These are phyloP conservation scores for Tuber magnatum DNA, from an alignment of 495 filamentous ascomycete genomes.

Conservation along the genomic window DNA sequence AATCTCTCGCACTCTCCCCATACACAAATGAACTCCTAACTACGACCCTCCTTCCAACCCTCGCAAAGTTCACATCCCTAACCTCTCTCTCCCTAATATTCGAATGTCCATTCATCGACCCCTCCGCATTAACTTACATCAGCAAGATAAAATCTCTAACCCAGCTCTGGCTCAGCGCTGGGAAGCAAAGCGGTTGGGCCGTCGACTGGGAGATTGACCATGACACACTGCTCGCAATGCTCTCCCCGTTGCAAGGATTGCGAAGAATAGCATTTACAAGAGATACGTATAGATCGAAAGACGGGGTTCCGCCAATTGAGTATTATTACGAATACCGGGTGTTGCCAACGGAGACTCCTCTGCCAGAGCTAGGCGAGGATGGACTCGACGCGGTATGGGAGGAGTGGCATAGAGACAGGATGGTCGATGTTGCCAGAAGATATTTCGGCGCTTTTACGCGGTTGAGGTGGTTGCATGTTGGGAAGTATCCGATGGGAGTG, in stretches of 20 bases:
- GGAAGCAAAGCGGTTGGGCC: background rate
- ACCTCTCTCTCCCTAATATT: slow-evolving; percentile 10
- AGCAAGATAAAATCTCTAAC: slow-evolving; percentile 8
- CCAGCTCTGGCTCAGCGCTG: slow-evolving; percentile 14
- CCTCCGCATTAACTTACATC: slow-evolving; percentile 3
- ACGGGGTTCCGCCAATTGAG: background rate
- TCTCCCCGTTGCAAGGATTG: slow-evolving; percentile 1
- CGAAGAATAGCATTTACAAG: slow-evolving; percentile 9
- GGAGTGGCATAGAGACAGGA: slow-evolving; percentile 8
- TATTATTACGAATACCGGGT: slow-evolving; percentile 6
- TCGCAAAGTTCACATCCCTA: slow-evolving; percentile 4
- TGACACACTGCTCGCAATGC: slow-evolving; percentile 2
- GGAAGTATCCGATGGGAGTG: background rate
- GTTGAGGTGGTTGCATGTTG: background rate
- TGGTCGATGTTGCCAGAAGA: background rate
- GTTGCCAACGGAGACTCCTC: background rate
- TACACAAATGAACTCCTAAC: slow-evolving; percentile 2
- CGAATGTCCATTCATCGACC: slow-evolving; percentile 1
- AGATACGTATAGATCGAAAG: slow-evolving; percentile 6
- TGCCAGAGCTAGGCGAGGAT: background rate
- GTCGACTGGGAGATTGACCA: slow-evolving; percentile 10
- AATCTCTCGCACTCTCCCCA: background rate
- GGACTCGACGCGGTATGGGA: background rate
- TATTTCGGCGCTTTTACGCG: background rate
- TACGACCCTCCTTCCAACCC: slow-evolving; percentile 6